Evolutionary conservation across 2,329 filamentous ascomycete species (phyloP).

Genomic region (Botrytis hyacinthi): DNA sequence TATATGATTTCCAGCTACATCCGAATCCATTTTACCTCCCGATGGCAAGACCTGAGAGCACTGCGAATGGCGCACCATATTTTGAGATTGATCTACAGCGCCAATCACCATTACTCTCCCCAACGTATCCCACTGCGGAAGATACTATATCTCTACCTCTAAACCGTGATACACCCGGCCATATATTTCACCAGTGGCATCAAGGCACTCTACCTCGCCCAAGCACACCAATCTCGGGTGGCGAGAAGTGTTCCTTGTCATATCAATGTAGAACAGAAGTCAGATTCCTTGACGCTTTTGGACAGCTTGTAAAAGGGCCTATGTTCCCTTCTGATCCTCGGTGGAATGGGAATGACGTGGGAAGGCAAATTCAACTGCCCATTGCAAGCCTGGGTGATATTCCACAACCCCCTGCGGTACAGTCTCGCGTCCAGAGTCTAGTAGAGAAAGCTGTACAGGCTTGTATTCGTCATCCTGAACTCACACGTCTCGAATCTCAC

Average conservation of each 20-base stretch:
- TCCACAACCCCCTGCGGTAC: slow-evolving; percentile 28
- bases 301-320: slow-evolving; percentile 34
- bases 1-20: slow-evolving; percentile 54
- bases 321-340: slow-evolving; percentile 24
- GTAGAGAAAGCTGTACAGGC: slow-evolving; percentile 36
- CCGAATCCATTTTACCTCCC: slow-evolving; percentile 62
- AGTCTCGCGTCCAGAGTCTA: slow-evolving; percentile 36
- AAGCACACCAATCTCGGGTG: neutral
- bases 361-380: slow-evolving; percentile 20
- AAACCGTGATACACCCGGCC: neutral
- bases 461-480: slow-evolving; percentile 29
- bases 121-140: neutral
- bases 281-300: slow-evolving; percentile 35
- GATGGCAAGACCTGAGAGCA: neutral
- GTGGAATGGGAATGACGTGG: slow-evolving; percentile 14
- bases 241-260: slow-evolving; percentile 18
- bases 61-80: neutral
- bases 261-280: slow-evolving; percentile 36
- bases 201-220: neutral
- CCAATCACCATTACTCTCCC: neutral
- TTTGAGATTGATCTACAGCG: slow-evolving; percentile 4
- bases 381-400: slow-evolving; percentile 26
- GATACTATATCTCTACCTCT: too few relatives aligned
- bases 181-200: neutral
- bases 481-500: slow-evolving; percentile 30